Evolutionary conservation across 164 flowering plant species (phyloP).

Genomic region (Protea cynaroides): DNA sequence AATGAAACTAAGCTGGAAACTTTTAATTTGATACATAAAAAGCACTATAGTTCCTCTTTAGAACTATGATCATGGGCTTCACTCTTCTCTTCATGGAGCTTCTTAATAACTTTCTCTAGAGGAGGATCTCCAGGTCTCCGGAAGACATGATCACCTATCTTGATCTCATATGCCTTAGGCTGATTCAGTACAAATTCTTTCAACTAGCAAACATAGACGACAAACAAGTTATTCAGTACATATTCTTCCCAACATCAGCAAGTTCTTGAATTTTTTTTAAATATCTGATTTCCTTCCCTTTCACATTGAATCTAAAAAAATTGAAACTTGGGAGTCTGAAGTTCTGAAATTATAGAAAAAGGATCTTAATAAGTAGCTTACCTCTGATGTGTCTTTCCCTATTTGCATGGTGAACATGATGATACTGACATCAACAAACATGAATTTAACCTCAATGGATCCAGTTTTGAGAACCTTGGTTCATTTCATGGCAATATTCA

Average conservation of each 20-base stretch:
- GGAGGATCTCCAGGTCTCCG: conserved; percentile 94
- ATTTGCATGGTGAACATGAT: conserved; percentile 78
- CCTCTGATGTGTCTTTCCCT: conserved; percentile 50
- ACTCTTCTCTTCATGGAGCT: no score
- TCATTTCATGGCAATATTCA: conserved; percentile 82
- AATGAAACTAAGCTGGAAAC: no score
- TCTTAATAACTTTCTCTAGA: conserved; percentile 53
- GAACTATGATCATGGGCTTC: no score
- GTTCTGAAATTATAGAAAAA: background rate
- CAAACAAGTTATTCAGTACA: no score
- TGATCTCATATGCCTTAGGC: conserved; percentile 90
- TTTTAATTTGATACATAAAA: no score
- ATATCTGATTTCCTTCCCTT: no score
- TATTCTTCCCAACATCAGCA: no score
- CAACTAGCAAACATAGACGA: conserved; percentile 28
- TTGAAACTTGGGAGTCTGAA: background rate
- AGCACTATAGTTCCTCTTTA: no score
- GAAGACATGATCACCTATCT: conserved; percentile 72
- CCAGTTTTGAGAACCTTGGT: conserved; percentile 69
- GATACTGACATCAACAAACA: conserved; percentile 63
- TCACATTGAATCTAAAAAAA: no score
- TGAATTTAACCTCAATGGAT: conserved; percentile 51
- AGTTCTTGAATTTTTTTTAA: no score
- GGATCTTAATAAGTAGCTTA: conserved; percentile 27
- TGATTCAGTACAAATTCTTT: no score